phyloP scores from a whole-genome alignment of 805 yeast genomes.

The Torulaspora delbrueckii region DNA sequence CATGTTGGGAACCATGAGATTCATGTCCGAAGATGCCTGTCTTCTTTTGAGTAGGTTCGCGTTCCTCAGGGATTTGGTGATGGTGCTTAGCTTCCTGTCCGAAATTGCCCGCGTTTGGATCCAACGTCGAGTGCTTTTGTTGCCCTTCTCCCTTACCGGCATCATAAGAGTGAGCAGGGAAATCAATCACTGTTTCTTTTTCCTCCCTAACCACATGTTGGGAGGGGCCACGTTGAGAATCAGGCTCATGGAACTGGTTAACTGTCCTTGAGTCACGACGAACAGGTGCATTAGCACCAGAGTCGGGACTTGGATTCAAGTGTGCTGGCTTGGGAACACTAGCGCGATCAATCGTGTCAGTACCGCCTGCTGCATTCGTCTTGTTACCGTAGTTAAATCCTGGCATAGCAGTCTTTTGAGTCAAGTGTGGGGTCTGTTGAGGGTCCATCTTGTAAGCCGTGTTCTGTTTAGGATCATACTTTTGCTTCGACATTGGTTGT shows the following conservation, averaged over 20 bases:
- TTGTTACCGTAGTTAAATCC: not conserved
- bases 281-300: conserved; percentile 3
- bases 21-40: too few relatives aligned
- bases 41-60: too few relatives aligned
- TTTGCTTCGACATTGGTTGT: not conserved
- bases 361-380: not conserved
- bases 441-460: conserved; percentile 2
- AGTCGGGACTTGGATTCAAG: not conserved
- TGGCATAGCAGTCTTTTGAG: conserved; percentile 3
- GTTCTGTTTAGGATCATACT: not conserved
- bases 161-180: conserved; percentile 2
- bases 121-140: not conserved
- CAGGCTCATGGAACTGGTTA: conserved; percentile 2
- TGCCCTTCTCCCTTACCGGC: not conserved
- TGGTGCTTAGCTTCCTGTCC: not conserved
- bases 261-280: conserved; percentile 2
- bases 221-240: not conserved
- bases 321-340: conserved; percentile 8
- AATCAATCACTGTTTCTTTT: not conserved
- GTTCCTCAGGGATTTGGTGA: not conserved
- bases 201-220: not conserved
- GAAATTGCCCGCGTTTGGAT: not conserved
- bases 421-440: conserved; percentile 1
- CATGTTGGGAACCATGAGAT: too few relatives aligned
- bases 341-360: conserved; percentile 1